phyloP scores from a whole-genome alignment of 148 eudicot genomes.

The Pharnaceum exiguum region DNA sequence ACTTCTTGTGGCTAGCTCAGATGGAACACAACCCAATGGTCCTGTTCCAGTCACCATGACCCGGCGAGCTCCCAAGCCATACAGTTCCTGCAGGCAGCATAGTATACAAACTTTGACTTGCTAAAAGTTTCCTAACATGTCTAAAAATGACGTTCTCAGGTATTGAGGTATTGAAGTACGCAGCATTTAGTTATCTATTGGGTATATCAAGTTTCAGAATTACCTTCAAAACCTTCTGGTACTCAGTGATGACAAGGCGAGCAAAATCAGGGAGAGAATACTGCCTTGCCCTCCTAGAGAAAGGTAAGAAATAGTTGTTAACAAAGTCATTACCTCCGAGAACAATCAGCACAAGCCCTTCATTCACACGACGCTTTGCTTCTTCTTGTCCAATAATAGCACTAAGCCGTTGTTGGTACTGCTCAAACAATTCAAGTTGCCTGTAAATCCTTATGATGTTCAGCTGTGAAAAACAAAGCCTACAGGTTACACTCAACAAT shows the following conservation, averaged over 20 bases:
- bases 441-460: slow-evolving; percentile 51
- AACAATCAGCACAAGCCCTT: slow-evolving; percentile 44
- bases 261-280: slow-evolving; percentile 43
- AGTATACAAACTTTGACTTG: no score
- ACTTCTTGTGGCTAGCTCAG: slow-evolving; percentile 37
- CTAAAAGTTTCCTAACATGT: no score
- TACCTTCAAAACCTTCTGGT: slow-evolving; percentile 53
- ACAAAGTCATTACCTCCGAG: slow-evolving; percentile 89
- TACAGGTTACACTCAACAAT: no score
- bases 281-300: slow-evolving; percentile 39
- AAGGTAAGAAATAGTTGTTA: slow-evolving; percentile 74
- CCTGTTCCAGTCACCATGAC: slow-evolving; percentile 79
- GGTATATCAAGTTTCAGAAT: neutral
- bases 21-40: slow-evolving; percentile 81
- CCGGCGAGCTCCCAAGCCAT: slow-evolving; percentile 59
- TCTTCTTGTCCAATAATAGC: slow-evolving; percentile 34
- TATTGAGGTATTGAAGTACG: no score
- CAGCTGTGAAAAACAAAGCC: slow-evolving; percentile 28
- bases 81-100: slow-evolving; percentile 39
- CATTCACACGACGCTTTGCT: slow-evolving; percentile 42
- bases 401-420: slow-evolving; percentile 50
- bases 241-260: slow-evolving; percentile 46
- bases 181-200: neutral
- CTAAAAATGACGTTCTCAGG: no score
- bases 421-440: slow-evolving; percentile 40